Conservation (phyloP, 495 filamentous ascomycete genomes). For the Emericellopsis terricola region DNA sequence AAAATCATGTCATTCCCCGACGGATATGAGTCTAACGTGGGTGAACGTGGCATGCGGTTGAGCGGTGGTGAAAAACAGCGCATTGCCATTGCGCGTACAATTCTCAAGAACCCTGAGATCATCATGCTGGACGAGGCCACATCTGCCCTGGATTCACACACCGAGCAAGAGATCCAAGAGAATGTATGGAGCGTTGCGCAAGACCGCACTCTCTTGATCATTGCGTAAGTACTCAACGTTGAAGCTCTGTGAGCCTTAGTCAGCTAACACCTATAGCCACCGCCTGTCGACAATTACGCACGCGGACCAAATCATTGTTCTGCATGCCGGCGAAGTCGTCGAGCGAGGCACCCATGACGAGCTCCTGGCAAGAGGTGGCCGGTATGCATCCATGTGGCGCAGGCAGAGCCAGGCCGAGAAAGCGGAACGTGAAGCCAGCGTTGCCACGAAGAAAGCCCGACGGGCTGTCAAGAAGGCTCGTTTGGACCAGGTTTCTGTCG, state of each 20-base stretch:
- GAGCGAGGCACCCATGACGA: conserved; percentile 81
- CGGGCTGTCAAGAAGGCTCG: conserved; percentile 30
- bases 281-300: conserved; percentile 86
- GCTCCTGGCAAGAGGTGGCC: conserved; percentile 55
- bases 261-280: conserved; percentile 29
- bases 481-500: conserved; percentile 10
- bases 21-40: conserved; percentile 79
- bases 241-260: neutral
- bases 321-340: conserved; percentile 65
- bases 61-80: conserved; percentile 95
- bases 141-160: conserved; percentile 85
- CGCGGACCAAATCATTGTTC: conserved; percentile 88
- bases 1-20: conserved; percentile 90
- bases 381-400: conserved; percentile 87
- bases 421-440: conserved; percentile 56
- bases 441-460: conserved; percentile 36
- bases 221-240: conserved; percentile 26
- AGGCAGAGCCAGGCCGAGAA: conserved; percentile 83
- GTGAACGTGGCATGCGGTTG: conserved; percentile 81
- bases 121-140: conserved; percentile 96
- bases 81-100: conserved; percentile 90
- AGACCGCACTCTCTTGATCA: conserved; percentile 62
- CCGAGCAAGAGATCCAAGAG: conserved; percentile 86
- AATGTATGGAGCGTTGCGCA: conserved; percentile 62
- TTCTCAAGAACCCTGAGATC: conserved; percentile 87